A percentile compares a stretch with the other conserved stretches of the same genome.
phyloP scores from a whole-genome alignment of 2,329 filamentous ascomycete species.

The Apiospora kogelbergensis region DNA sequence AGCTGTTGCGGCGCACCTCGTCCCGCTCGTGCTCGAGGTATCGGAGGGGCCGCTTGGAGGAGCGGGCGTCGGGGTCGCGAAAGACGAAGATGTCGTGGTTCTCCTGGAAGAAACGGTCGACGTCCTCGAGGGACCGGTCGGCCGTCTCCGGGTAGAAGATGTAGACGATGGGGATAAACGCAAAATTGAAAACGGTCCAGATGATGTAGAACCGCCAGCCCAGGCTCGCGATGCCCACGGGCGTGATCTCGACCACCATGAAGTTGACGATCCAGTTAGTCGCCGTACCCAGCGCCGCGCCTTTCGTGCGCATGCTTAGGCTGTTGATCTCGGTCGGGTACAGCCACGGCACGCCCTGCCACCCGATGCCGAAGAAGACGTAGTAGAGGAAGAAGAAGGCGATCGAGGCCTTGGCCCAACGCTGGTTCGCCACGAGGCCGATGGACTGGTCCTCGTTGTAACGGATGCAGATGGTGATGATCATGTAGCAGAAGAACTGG shows the following conservation, averaged over 20 bases:
- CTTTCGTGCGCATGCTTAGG: slow-evolving; percentile 34
- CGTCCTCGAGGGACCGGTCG: slow-evolving; percentile 23
- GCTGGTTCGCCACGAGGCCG: slow-evolving; percentile 9
- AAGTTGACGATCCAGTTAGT: slow-evolving; percentile 36
- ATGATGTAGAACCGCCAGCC: slow-evolving; percentile 52
- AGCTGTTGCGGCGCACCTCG: slow-evolving; percentile 24
- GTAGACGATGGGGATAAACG: slow-evolving; percentile 37
- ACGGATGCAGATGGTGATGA: slow-evolving; percentile 21
- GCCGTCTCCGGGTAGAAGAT: slow-evolving; percentile 16
- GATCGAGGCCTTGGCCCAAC: slow-evolving; percentile 35
- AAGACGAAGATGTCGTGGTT: slow-evolving; percentile 24
- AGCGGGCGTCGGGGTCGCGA: slow-evolving; percentile 24
- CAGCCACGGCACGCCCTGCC: slow-evolving; percentile 45
- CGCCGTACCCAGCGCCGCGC: slow-evolving; percentile 32
- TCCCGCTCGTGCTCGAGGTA: slow-evolving; percentile 23
- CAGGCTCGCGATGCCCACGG: slow-evolving; percentile 38
- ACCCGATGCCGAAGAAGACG: slow-evolving; percentile 51
- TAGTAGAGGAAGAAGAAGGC: slow-evolving; percentile 56
- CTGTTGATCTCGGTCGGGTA: slow-evolving; percentile 50
- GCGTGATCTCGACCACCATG: slow-evolving; percentile 34
- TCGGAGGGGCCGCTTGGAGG: slow-evolving; percentile 19
- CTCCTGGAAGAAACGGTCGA: slow-evolving; percentile 27
- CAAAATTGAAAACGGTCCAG: slow-evolving; percentile 44
- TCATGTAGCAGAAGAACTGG: slow-evolving; percentile 50
- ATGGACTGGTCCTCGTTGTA: slow-evolving; percentile 15